phyloP scores from a whole-genome alignment of 2,329 filamentous ascomycete species.

The Dryadomyces sulphureus region DNA sequence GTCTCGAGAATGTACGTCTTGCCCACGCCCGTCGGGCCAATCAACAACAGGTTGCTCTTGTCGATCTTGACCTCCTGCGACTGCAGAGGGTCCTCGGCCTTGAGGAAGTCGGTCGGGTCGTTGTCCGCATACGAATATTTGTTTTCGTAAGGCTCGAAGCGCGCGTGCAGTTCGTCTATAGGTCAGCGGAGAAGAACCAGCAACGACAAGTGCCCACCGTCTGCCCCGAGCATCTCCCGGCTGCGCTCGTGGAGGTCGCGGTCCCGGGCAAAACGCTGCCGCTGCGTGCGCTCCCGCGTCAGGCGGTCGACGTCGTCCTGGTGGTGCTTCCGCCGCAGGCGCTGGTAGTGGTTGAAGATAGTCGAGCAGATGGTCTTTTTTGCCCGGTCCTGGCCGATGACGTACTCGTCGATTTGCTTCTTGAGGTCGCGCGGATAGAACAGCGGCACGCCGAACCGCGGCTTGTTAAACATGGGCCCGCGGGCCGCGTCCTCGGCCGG shows the following conservation, averaged over 20 bases:
- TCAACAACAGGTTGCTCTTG: constrained; percentile 84
- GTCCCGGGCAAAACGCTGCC: constrained; percentile 58
- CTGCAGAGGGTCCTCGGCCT: constrained; percentile 28
- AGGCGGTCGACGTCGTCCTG: constrained; percentile 54
- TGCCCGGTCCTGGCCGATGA: constrained; percentile 87
- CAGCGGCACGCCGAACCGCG: constrained; percentile 42
- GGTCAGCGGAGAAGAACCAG: constrained; percentile 17
- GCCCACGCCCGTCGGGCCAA: constrained; percentile 87
- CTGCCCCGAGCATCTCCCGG: constrained; percentile 55
- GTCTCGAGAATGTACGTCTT: constrained; percentile 93
- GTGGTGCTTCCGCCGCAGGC: constrained; percentile 62
- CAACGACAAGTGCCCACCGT: constrained; percentile 40
- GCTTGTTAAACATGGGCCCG: constrained; percentile 45
- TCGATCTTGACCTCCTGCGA: constrained; percentile 57
- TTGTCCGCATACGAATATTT: neutral
- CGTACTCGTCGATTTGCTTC: constrained; percentile 84
- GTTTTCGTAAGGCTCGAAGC: constrained; percentile 21
- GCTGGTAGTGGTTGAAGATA: constrained; percentile 94
- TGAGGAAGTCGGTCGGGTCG: constrained; percentile 28
- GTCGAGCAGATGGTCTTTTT: constrained; percentile 89
- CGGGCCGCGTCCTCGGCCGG: constrained; percentile 35
- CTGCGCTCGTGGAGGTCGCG: constrained; percentile 38
- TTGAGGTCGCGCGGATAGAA: constrained; percentile 62
- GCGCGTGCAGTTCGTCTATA: constrained; percentile 42
- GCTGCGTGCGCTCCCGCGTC: constrained; percentile 47